Percentiles rank a stretch among this genome's conserved stretches.
phyloP scores from a whole-genome alignment of 2,329 filamentous ascomycete genomes.

The Venturiaceae sp. region DNA sequence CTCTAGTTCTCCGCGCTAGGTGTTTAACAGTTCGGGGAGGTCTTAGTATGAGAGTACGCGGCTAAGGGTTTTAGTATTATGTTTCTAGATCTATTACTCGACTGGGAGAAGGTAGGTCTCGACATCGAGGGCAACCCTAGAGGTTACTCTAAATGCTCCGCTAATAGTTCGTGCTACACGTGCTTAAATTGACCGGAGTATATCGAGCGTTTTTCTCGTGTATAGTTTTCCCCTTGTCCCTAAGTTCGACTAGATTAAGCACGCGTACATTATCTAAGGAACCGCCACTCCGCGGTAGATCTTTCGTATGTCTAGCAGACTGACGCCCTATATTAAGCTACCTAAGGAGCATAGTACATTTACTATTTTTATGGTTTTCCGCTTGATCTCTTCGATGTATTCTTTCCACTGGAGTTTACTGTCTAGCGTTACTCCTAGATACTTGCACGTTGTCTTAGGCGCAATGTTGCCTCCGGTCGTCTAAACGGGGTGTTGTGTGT shows the following conservation, averaged over 20 bases:
- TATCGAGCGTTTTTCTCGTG: background rate
- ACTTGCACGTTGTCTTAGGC: conserved; percentile 10
- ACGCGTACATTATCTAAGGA: conserved; percentile 20
- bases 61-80: too few relatives aligned
- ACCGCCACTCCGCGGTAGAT: conserved; percentile 20
- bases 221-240: background rate
- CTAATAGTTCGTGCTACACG: background rate
- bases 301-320: conserved; percentile 12
- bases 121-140: background rate
- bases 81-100: background rate
- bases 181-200: background rate
- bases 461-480: conserved; percentile 11
- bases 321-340: conserved; percentile 13
- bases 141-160: background rate
- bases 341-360: conserved; percentile 11
- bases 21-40: too few relatives aligned
- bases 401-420: conserved; percentile 10
- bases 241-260: background rate
- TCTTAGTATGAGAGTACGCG: too few relatives aligned
- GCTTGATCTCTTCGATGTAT: conserved; percentile 11
- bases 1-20: too few relatives aligned
- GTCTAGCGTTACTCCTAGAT: conserved; percentile 15
- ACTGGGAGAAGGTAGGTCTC: background rate
- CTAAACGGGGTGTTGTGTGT: conserved; percentile 9
- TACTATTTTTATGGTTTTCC: conserved; percentile 11